Base-by-base conservation (phyloP, 768 basidiomycete species). In the Leccinellum albellum region DNA sequence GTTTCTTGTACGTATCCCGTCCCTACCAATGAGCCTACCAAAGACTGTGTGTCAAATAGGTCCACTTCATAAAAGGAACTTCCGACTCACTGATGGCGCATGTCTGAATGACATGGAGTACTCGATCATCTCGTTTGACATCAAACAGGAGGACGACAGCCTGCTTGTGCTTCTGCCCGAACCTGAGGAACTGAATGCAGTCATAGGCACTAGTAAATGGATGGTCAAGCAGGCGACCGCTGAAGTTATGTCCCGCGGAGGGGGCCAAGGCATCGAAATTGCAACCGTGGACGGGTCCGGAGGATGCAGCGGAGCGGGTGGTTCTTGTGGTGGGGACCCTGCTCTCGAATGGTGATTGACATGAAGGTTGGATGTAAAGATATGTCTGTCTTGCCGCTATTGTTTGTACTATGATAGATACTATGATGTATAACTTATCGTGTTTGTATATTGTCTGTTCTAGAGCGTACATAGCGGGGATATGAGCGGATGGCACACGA, bases 11-110 rank as follows among this genome's bases (percentile, higher is more conserved):
- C 61, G 80, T 68, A 26, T 50, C 40, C 15, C 31, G 29, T 52
- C 17, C 8, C 3, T 26, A 50, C 17, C 24, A 14, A 46, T 6
- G 29, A 33, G n/a, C 9, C 9, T 9, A 2, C 35, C 4, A 37
- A 37, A n/a, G 35, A 35, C 33, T 35, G 33, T 37, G 13, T 31
- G 3, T 48, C n/a, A 24, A 55, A 50, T 69, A 65, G 79, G 84
- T 62, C 86, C 86, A 1, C 74, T 87, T 49, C 86, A 87, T 71
- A 88, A 87, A 69, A 75, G 82, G 21, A 87, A 87, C 68, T 89
- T 83, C 70, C 73, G 76, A 13, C 74, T 89, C 23, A 71, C 73
- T 3, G 74, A 73, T 3, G 87, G 88, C 1, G 73, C 76, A 42
- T 88, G 87, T 64, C 62, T 85, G 28, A 86, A 81, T 59, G 85